Evolutionary conservation across 768 basidiomycete species (phyloP), one percentile per base, ranked within the genome.

Genomic region (Macrocybe gigantea): DNA sequence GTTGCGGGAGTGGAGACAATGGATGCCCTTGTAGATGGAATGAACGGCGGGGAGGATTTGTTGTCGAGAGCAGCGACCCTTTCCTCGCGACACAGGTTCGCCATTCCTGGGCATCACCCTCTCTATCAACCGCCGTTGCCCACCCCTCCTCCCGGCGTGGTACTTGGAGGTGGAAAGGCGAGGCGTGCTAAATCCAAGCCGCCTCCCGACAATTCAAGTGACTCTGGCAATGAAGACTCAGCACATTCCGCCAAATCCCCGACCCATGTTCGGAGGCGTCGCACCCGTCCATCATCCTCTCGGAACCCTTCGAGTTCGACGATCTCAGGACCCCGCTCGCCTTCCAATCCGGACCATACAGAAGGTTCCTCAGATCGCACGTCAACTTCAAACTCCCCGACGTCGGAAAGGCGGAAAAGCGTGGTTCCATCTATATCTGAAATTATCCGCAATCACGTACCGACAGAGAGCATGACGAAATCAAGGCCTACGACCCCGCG

Each of bases 21-120:
- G 82, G 90, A 93, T 60, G 90, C 90, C 9, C 65, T 93, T 45
- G 90, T 93, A 6, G 89, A 91, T 54, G 87, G 86, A 7, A 92
- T 93, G 90, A 93, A 92, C 58, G 84, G 84, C 29, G 77, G 74
- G 38, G 82, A 87, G 47, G 74, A 82, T 52, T 63, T 80, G 46
- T 70, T 78, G 14, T 47, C 60, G 51, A 44, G 64, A 49, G 52
- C 70, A 57, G 45, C 69, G 56, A 65, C 69, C 44, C 53, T 73
- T 10, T 73, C 77, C 31, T 69, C 62, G 57, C 74, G 79, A 11
- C 64, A 75, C 41, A 74, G 80, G 50, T 79, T 80, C 57, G 73
- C 69, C 14, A 80, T 82, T 54, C 69, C 75, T 6, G 71, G 73
- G 40, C 80, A 83, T 53, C 85, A 90, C 59, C 86, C 87, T 38